These are phyloP conservation scores for Trichophyton simii DNA, from an alignment of 2,329 filamentous ascomycete genomes.

Conservation along the genomic window DNA sequence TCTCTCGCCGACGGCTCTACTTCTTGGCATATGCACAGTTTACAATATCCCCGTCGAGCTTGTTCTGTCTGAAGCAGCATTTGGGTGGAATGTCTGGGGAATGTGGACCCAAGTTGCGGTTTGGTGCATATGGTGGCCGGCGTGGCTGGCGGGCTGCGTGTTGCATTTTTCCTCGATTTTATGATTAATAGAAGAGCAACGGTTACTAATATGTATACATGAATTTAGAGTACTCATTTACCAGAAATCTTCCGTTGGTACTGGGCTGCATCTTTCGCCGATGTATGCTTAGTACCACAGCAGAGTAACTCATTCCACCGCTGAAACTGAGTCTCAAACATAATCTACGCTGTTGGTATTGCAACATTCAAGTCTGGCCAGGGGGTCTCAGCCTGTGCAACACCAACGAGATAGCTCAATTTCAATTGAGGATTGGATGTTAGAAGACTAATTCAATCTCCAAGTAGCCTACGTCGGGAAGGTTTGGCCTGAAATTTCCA, in stretches of 20 bases:
- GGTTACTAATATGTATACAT: neutral
- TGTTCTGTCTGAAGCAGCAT: conserved; percentile 60
- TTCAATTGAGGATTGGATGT: no score
- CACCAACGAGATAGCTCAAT: no score
- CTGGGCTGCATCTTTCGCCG: neutral
- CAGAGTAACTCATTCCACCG: neutral
- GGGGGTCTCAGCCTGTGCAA: neutral
- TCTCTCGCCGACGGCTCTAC: conserved; percentile 47
- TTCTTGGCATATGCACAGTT: conserved; percentile 39
- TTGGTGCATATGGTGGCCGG: conserved; percentile 95
- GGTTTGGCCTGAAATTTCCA: no score
- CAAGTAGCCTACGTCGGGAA: no score
- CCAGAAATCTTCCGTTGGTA: neutral
- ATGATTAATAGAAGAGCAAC: neutral
- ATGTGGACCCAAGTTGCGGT: conserved; percentile 79
- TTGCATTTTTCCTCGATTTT: conserved; percentile 24
- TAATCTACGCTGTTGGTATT: neutral
- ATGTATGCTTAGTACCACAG: neutral
- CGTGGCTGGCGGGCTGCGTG: conserved; percentile 56
- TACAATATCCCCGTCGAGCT: conserved; percentile 41
- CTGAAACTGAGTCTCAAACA: neutral
- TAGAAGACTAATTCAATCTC: no score
- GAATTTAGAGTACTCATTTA: neutral
- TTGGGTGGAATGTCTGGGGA: conserved; percentile 80
- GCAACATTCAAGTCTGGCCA: neutral